These are phyloP conservation scores for Chalaropsis thielavioides DNA, from an alignment of 2,329 filamentous ascomycete species.

Conservation along the genomic window DNA sequence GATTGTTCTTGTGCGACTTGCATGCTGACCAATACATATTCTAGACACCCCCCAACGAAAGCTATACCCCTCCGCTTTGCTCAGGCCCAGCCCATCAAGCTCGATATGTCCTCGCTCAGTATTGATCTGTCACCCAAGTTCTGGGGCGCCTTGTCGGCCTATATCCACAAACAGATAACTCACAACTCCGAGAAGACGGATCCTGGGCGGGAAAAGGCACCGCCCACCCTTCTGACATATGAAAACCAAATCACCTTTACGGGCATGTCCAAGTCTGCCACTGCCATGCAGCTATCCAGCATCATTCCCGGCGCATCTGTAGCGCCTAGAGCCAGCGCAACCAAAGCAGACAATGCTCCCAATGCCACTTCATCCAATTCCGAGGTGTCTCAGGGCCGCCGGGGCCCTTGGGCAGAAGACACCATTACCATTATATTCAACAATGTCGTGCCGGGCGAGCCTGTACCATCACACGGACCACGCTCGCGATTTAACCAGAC, in stretches of 20 bases:
- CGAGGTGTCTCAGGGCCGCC: not conserved
- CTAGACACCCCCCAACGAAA: conserved; percentile 1
- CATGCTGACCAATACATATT: not conserved
- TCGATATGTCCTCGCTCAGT: conserved; percentile 32
- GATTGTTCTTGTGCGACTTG: not conserved
- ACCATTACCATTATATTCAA: conserved; percentile 44
- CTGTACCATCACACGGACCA: conserved; percentile 11
- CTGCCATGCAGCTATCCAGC: conserved; percentile 35
- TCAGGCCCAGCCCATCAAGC: conserved; percentile 12
- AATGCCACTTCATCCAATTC: not conserved
- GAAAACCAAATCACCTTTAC: conserved; percentile 16
- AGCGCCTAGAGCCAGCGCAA: not conserved
- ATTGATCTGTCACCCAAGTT: conserved; percentile 35
- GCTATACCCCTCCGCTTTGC: conserved; percentile 7
- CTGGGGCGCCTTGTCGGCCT: conserved; percentile 38
- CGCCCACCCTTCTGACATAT: not conserved
- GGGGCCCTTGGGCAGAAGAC: conserved; percentile 42
- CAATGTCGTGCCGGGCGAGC: conserved; percentile 26
- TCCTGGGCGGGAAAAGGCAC: not conserved
- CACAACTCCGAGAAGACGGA: not conserved
- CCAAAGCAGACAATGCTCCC: not conserved
- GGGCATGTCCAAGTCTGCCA: not conserved
- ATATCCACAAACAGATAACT: conserved; percentile 22
- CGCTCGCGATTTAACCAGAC: conserved; percentile 13
- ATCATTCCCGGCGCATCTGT: conserved; percentile 24